These are phyloP conservation scores for Leonotis leonurus DNA, from an alignment of 257 asterid genomes.

Conservation along the genomic window DNA sequence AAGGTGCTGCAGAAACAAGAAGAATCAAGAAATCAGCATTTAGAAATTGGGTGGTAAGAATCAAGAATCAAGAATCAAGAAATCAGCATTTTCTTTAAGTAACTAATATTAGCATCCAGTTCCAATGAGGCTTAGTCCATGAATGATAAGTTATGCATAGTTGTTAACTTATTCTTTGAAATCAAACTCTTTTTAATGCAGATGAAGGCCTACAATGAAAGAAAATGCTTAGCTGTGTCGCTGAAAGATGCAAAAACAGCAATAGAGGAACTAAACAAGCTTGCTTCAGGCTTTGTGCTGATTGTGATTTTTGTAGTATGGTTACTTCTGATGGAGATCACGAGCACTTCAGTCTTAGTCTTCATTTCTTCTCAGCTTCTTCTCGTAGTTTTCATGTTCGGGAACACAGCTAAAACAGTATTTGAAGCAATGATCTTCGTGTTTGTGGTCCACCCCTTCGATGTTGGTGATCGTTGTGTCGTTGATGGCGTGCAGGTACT, in stretches of 20 bases:
- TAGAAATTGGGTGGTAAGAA: slow-evolving; percentile 64
- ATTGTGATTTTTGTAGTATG: slow-evolving; percentile 40
- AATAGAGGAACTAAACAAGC: slow-evolving; percentile 50
- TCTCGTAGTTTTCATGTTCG: slow-evolving; percentile 48
- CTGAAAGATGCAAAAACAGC: slow-evolving; percentile 57
- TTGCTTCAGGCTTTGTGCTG: slow-evolving; percentile 35
- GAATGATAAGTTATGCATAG: neutral
- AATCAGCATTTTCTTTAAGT: too few relatives aligned
- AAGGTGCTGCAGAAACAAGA: slow-evolving; percentile 53
- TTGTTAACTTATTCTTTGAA: neutral
- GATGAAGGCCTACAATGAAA: slow-evolving; percentile 48
- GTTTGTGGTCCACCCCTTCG: slow-evolving; percentile 54
- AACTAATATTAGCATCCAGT: too few relatives aligned
- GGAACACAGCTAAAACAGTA: slow-evolving; percentile 34
- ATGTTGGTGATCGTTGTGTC: slow-evolving; percentile 66
- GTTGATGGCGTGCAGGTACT: slow-evolving; percentile 50
- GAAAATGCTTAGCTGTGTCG: slow-evolving; percentile 51
- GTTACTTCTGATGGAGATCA: slow-evolving; percentile 49
- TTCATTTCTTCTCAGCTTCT: slow-evolving; percentile 53
- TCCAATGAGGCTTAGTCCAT: neutral
- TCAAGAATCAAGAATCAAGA: too few relatives aligned
- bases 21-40: slow-evolving; percentile 56
- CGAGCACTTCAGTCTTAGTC: slow-evolving; percentile 38
- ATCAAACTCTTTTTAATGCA: neutral
- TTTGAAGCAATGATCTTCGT: slow-evolving; percentile 53